Percentiles rank a stretch among this genome's conserved stretches.
phyloP scores from a whole-genome alignment of 257 asterid species.

The Cordia subcordata region DNA sequence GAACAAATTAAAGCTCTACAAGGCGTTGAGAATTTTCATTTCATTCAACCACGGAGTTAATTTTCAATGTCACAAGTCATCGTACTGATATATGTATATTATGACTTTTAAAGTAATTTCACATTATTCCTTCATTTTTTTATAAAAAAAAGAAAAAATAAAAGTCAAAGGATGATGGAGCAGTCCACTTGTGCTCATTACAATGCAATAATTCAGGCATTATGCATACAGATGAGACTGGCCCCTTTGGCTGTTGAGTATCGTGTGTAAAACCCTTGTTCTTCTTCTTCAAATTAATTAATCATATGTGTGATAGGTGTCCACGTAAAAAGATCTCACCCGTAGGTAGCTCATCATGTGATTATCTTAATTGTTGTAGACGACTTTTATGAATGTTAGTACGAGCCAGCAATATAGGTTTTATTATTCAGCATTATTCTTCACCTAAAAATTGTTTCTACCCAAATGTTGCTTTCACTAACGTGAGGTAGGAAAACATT shows the following conservation, averaged over 20 bases:
- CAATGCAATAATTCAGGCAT: conserved; percentile 57
- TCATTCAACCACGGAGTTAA: too few relatives aligned
- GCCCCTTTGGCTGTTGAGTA: conserved; percentile 57
- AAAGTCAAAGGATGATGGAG: conserved; percentile 37
- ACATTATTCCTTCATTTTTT: too few relatives aligned
- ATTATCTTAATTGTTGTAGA: conserved; percentile 41
- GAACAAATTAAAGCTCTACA: too few relatives aligned
- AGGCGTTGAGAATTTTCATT: too few relatives aligned
- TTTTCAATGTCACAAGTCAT: too few relatives aligned
- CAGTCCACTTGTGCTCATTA: conserved; percentile 46
- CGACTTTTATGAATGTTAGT: conserved; percentile 8
- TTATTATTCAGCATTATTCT: too few relatives aligned
- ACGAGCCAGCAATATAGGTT: too few relatives aligned
- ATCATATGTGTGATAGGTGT: conserved; percentile 47
- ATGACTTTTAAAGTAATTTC: too few relatives aligned
- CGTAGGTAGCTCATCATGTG: conserved; percentile 27
- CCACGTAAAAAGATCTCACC: conserved; percentile 8
- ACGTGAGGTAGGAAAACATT: too few relatives aligned
- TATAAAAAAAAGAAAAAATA: background rate
- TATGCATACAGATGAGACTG: conserved; percentile 45
- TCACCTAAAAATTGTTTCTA: too few relatives aligned
- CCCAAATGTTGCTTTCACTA: too few relatives aligned
- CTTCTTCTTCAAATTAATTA: background rate
- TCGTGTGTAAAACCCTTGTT: conserved; percentile 47
- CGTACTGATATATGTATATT: too few relatives aligned